Percentiles rank a stretch among this genome's conserved stretches.
These are phyloP conservation scores for Serendipita sp. DNA, from an alignment of 768 basidiomycete species.

Conservation along the genomic window DNA sequence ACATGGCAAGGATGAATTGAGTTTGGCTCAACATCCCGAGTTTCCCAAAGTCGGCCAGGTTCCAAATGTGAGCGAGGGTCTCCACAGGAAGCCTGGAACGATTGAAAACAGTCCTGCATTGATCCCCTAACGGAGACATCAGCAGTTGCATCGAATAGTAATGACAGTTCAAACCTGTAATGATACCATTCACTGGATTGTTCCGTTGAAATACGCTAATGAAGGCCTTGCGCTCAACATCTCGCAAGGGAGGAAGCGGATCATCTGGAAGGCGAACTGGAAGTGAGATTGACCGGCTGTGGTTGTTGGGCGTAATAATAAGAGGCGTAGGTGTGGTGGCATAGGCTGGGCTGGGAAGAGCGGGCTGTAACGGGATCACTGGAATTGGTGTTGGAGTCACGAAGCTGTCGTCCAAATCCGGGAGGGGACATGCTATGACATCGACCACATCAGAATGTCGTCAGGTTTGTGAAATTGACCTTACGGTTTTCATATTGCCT, in stretches of 20 bases:
- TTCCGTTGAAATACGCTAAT: slow-evolving; percentile 1
- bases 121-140: background rate
- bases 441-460: background rate
- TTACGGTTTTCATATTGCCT: slow-evolving; percentile 6
- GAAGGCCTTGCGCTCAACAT: background rate
- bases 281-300: background rate
- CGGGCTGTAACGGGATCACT: background rate
- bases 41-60: slow-evolving; percentile 4
- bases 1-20: slow-evolving; percentile 9
- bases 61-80: slow-evolving; percentile 7
- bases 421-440: slow-evolving; percentile 4
- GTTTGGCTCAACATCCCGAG: background rate
- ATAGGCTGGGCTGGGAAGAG: background rate
- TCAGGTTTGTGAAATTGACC: background rate
- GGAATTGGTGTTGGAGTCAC: background rate
- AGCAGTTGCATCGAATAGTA: background rate
- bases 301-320: background rate
- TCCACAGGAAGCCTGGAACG: slow-evolving; percentile 3
- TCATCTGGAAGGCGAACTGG: background rate
- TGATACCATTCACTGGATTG: slow-evolving; percentile 1
- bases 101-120: background rate
- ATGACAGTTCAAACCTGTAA: background rate
- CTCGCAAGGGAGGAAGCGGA: background rate
- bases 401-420: slow-evolving; percentile 3
- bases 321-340: background rate